A percentile compares a stretch with the other conserved stretches of the same genome.
These are phyloP conservation scores for Picochlorum sp. DNA, from an alignment of 139 green algal genomes.

Conservation along the genomic window DNA sequence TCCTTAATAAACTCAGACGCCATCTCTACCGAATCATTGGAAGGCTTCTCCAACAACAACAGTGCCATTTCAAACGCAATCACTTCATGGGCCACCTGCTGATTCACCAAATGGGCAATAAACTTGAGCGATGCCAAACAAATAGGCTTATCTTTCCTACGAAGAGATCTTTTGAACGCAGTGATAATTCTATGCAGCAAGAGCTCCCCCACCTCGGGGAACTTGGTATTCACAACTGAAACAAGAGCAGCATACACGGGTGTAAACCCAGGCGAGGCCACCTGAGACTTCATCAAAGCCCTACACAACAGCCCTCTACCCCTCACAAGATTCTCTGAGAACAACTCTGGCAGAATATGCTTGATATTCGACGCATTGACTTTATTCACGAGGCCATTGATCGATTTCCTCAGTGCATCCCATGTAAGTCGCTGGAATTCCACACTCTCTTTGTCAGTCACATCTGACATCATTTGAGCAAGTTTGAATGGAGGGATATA, in stretches of 20 bases:
- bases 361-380: conserved; percentile 89
- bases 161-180: conserved; percentile 89
- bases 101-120: conserved; percentile 92
- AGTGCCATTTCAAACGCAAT: conserved; percentile 86
- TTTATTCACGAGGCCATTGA: conserved; percentile 99
- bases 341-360: conserved; percentile 89
- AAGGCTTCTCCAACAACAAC: conserved; percentile 84
- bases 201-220: conserved; percentile 76
- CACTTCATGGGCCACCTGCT: conserved; percentile 79
- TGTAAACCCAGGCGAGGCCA: conserved; percentile 80
- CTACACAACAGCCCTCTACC: conserved; percentile 84
- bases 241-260: conserved; percentile 85
- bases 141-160: conserved; percentile 93
- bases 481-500: conserved; percentile 98
- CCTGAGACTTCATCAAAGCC: conserved; percentile 87
- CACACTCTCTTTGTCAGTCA: conserved; percentile 16
- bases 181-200: conserved; percentile 57
- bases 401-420: conserved; percentile 79
- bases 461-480: conserved; percentile 81
- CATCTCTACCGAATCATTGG: conserved; percentile 88
- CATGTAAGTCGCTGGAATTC: conserved; percentile 83
- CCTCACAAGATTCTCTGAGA: conserved; percentile 85
- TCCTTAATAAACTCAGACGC: conserved; percentile 61
- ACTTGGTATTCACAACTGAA: conserved; percentile 96
- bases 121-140: conserved; percentile 74